Percentiles rank a stretch among this genome's conserved stretches.
These are phyloP conservation scores for Leptoxyphium fumago DNA, from an alignment of 2,329 filamentous ascomycete species.

Conservation along the genomic window DNA sequence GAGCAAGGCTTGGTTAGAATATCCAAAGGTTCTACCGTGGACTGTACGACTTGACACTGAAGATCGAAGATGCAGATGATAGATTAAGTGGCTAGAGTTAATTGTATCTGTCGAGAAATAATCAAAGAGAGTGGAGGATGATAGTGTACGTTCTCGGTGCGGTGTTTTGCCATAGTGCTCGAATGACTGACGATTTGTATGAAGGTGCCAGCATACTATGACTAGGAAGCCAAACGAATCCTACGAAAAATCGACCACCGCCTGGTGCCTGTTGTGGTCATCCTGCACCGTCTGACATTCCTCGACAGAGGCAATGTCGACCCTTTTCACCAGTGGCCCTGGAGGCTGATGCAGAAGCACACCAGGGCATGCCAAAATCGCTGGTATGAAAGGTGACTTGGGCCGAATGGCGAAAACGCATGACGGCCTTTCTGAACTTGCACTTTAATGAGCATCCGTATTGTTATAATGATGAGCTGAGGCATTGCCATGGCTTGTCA, in stretches of 20 bases:
- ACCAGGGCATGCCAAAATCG: constrained; percentile 20
- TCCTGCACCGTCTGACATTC: constrained; percentile 39
- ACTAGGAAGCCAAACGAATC: not conserved
- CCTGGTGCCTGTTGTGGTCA: constrained; percentile 23
- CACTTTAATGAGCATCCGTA: constrained; percentile 23
- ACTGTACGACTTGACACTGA: no score
- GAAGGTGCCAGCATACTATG: not conserved
- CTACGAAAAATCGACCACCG: constrained; percentile 29
- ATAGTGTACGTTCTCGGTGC: no score
- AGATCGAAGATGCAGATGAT: no score
- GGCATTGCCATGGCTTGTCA: constrained; percentile 14
- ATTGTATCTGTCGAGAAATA: no score
- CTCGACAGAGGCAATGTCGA: constrained; percentile 28
- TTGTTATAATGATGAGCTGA: constrained; percentile 14
- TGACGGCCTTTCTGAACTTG: constrained; percentile 1
- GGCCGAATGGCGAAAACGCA: no score
- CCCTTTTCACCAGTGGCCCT: not conserved
- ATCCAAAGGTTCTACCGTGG: no score
- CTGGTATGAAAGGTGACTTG: constrained; percentile 23
- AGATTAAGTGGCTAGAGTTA: no score
- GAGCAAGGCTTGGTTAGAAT: no score
- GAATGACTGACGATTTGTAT: not conserved
- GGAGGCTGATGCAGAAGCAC: not conserved
- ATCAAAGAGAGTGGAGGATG: no score
- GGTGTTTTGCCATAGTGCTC: no score